A percentile compares a stretch with the other conserved stretches of the same genome.
Evolutionary conservation across 768 basidiomycete genomes (phyloP).

Genomic region (Suillus tomentosus): DNA sequence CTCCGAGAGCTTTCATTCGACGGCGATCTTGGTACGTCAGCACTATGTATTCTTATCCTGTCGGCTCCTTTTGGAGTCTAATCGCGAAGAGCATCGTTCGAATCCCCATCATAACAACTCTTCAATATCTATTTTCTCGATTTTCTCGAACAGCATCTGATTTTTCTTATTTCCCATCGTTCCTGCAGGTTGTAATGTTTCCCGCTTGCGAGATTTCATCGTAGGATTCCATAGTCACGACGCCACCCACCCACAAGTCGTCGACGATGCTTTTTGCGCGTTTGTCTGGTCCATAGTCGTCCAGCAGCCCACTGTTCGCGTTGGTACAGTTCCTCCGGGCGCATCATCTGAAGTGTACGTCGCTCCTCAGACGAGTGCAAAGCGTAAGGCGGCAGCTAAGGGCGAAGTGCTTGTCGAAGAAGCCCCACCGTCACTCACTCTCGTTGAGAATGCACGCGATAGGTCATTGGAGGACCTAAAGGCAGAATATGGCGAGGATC

Average conservation of each 20-base stretch:
- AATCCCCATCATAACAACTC: constrained; percentile 38
- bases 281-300: constrained; percentile 84
- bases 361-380: constrained; percentile 72
- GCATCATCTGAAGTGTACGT: constrained; percentile 70
- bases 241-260: constrained; percentile 47
- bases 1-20: constrained; percentile 88
- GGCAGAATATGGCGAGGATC: constrained; percentile 55
- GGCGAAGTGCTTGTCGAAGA: constrained; percentile 50
- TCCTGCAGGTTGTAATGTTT: constrained; percentile 66
- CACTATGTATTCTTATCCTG: background rate
- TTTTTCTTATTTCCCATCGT: constrained; percentile 15
- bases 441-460: constrained; percentile 57
- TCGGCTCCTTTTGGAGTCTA: background rate
- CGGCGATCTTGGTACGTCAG: constrained; percentile 79
- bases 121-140: constrained; percentile 13
- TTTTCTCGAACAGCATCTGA: constrained; percentile 17
- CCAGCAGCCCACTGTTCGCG: constrained; percentile 69
- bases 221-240: constrained; percentile 58
- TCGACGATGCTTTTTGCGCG: constrained; percentile 75
- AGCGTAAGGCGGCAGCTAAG: constrained; percentile 62
- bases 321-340: constrained; percentile 69
- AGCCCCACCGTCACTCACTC: constrained; percentile 47
- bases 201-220: constrained; percentile 73
- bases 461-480: constrained; percentile 58
- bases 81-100: constrained; percentile 40